Percentiles rank a stretch among this genome's conserved stretches.
Evolutionary conservation across 2,329 filamentous ascomycete species (phyloP).

Genomic region (Colletotrichum australisinense): DNA sequence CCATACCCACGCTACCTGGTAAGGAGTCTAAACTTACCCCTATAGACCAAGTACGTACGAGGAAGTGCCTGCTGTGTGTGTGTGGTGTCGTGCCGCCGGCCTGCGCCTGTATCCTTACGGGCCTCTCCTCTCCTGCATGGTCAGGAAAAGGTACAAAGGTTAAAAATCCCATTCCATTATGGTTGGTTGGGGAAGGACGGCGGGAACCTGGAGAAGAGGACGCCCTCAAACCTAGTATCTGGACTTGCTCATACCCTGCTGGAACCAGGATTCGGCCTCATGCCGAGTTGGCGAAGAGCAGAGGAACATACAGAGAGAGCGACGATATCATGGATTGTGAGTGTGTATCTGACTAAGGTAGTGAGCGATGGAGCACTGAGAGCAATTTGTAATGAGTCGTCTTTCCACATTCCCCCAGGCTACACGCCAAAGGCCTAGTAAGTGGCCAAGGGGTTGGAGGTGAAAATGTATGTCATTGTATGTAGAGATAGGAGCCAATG

Average conservation of each 20-base stretch:
- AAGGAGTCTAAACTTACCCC: too few species aligned
- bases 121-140: not conserved
- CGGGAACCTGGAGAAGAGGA: not conserved
- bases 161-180: not conserved
- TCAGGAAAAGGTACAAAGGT: not conserved
- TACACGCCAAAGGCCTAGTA: not conserved
- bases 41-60: too few species aligned
- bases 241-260: too few species aligned
- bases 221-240: not conserved
- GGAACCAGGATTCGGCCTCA: too few species aligned
- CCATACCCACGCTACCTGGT: too few species aligned
- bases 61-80: not conserved
- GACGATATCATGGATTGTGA: not conserved
- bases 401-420: not conserved
- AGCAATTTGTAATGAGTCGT: too few species aligned
- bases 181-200: too few species aligned
- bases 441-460: not conserved
- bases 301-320: not conserved
- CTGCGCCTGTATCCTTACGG: too few species aligned
- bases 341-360: too few species aligned
- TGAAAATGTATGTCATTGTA: not conserved
- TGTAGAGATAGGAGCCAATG: not conserved
- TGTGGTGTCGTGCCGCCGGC: too few species aligned
- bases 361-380: too few species aligned
- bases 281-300: too few species aligned